Evolutionary conservation across 169 alveolate species (phyloP).

Genomic region (Perkinsus chesapeaki): DNA sequence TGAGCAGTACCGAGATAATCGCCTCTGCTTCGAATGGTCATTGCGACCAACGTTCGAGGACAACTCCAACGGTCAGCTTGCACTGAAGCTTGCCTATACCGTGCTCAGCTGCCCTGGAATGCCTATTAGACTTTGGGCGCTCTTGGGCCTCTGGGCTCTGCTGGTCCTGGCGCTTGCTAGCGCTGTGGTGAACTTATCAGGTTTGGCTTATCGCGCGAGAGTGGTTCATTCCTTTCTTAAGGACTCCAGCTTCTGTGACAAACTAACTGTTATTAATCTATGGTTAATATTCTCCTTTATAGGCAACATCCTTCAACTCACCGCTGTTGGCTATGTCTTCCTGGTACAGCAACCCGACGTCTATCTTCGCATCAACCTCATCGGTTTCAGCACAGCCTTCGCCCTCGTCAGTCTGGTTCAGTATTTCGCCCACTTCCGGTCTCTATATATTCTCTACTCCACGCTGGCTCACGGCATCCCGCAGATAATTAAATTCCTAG

Average conservation of each 20-base stretch:
- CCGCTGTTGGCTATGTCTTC: not conserved
- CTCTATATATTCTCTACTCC: not conserved
- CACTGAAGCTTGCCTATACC: not conserved
- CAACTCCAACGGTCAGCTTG: not conserved
- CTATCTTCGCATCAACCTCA: not conserved
- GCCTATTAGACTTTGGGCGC: not conserved
- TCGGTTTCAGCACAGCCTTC: not conserved
- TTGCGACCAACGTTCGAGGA: not conserved
- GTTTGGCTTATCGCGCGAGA: not conserved
- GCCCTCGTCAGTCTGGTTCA: not conserved
- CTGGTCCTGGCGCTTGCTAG: not conserved
- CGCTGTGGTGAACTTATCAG: not conserved
- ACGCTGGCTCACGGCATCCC: conserved; percentile 2
- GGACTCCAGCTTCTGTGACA: not conserved
- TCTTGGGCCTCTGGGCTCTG: not conserved
- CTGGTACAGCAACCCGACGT: not conserved
- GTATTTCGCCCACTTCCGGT: not conserved
- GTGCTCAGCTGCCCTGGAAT: not conserved
- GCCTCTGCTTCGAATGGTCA: not conserved
- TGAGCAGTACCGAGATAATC: not conserved
- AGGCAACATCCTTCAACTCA: not conserved
- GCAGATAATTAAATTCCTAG: not conserved
- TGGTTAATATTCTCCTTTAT: not conserved
- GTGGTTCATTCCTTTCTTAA: not conserved
- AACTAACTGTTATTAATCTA: not conserved